Evolutionary conservation across 106 monocot species (phyloP).

Genomic region (Xerophyta viscosa): DNA sequence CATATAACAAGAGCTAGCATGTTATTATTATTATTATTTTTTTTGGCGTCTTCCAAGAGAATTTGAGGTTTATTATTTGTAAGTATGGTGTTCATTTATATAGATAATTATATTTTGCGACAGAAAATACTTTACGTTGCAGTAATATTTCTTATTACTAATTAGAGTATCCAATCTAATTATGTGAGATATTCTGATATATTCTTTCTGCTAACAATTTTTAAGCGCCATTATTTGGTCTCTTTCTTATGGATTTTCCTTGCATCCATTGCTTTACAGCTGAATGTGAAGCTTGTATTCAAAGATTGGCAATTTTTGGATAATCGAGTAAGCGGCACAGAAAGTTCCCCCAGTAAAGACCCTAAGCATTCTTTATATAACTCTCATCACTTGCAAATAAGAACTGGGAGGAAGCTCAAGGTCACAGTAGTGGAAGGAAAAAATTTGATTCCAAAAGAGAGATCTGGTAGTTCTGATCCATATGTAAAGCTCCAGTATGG

Average conservation of each 20-base stretch:
- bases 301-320: conserved; percentile 99
- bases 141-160: too few species aligned
- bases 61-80: too few species aligned
- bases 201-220: too few species aligned
- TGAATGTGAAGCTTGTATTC: conserved; percentile 53
- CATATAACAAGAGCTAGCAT: too few species aligned
- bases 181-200: too few species aligned
- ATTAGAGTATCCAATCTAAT: too few species aligned
- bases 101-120: too few species aligned
- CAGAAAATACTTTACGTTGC: too few species aligned
- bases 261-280: conserved; percentile 26
- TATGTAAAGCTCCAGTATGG: conserved; percentile 86
- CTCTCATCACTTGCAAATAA: conserved; percentile 25
- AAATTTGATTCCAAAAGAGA: conserved; percentile 42
- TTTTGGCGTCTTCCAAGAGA: too few species aligned
- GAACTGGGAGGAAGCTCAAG: conserved; percentile 77
- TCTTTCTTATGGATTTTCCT: not conserved
- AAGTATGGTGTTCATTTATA: too few species aligned
- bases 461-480: conserved; percentile 77
- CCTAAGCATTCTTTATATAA: conserved; percentile 29
- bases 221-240: too few species aligned
- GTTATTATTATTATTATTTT: too few species aligned
- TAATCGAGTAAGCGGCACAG: conserved; percentile 37
- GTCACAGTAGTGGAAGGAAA: conserved; percentile 69
- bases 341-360: conserved; percentile 7